Conservation (phyloP, 1,284 basidiomycete species). For the Pseudozyma thailandica region DNA sequence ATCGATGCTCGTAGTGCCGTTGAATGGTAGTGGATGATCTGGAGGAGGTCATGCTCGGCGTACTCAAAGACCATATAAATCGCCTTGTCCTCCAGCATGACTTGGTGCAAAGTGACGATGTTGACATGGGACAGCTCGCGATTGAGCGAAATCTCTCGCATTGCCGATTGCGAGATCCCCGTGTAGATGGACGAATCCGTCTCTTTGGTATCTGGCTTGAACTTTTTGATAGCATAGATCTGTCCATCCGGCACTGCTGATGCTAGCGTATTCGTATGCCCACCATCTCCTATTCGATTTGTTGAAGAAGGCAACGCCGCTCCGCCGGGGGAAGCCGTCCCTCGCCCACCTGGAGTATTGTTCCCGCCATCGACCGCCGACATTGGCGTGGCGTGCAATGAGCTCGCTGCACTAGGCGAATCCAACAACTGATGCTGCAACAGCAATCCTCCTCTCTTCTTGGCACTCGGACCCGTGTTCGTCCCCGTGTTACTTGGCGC, state of each 20-base stretch:
- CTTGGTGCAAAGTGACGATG: conserved; percentile 88
- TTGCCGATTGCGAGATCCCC: conserved; percentile 96
- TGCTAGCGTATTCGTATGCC: not conserved
- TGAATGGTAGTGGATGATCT: conserved; percentile 97
- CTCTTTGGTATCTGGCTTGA: conserved; percentile 89
- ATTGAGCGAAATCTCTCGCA: conserved; percentile 96
- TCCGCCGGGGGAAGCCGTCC: conserved; percentile 20
- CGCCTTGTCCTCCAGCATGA: conserved; percentile 95
- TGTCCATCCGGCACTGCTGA: conserved; percentile 26
- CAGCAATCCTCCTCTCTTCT: conserved; percentile 23
- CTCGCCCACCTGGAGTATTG: conserved; percentile 9
- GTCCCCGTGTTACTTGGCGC: not conserved
- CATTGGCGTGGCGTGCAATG: conserved; percentile 31
- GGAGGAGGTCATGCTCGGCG: conserved; percentile 87
- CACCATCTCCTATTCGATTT: conserved; percentile 1
- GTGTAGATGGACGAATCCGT: conserved; percentile 77
- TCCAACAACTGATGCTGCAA: conserved; percentile 29
- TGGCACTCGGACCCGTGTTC: conserved; percentile 4
- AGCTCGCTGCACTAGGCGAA: conserved; percentile 23
- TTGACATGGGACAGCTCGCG: conserved; percentile 93
- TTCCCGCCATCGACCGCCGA: conserved; percentile 12
- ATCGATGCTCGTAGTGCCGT: conserved; percentile 84
- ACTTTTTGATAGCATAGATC: conserved; percentile 95
- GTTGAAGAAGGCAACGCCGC: conserved; percentile 1
- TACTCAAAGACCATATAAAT: conserved; percentile 93